Evolutionary conservation across 805 yeast species (phyloP), one percentile per base, ranked within the genome.

Genomic region (Candida maris): DNA sequence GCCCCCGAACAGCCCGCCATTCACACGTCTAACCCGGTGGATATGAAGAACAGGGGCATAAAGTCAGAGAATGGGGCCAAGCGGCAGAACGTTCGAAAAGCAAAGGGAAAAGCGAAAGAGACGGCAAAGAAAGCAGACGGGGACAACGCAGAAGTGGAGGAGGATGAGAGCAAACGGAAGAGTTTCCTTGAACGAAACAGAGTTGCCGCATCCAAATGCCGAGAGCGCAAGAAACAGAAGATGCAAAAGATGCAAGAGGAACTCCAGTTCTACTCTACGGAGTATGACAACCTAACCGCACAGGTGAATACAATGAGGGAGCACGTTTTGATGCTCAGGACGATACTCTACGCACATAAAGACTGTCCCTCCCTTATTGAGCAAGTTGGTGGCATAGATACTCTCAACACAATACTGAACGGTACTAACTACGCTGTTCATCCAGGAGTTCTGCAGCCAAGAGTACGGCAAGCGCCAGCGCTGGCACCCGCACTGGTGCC

Each of bases 201-300:
- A 41, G 79, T 91, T 9, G 98, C 98, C 0, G 98, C 98, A 0
- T 81, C 94, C n/a, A 89, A 88, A 57, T 93, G 97, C 67, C 77
- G 98, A 45, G 94, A 85, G 62, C 75, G 97, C 21, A 93, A 93
- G 70, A 93, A 93, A 66, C 87, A 85, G 56, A 81, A 83, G 69
- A 75, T 88, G 22, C 79, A 76, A 39, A 83, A 81, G 48, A 81
- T 93, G 76, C 94, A 88, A 57, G 77, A 71, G 31, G 94, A 88
- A 56, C 70, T 87, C 35, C 71, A 77, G 29, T 79, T 75, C 49
- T 86, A 79, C 56, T 71, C 84, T 13, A 59, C 70, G 8, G 89
- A 88, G 43, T 87, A 85, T 59, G 75, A 81, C 16, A 76, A 76
- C 27, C 61, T 88, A 34, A 71, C 78, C 10, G 60, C 64, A 3